Evolutionary conservation across 345 rosid species (phyloP).

Genomic region (Citrus cavaleriei): DNA sequence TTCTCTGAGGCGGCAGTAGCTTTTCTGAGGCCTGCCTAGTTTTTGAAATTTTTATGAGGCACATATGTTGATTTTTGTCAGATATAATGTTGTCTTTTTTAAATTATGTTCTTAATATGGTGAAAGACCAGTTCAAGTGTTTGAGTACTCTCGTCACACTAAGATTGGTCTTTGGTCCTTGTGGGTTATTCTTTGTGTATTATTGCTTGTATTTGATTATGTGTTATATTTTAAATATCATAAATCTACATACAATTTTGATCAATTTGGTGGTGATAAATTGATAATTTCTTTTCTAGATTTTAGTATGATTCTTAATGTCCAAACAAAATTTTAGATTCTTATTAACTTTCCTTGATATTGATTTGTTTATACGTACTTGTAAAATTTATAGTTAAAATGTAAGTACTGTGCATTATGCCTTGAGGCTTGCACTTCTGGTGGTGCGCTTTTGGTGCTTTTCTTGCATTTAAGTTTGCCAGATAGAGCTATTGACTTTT

Average conservation of each 20-base stretch:
- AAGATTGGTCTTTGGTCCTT: background rate
- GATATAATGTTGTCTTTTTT: background rate
- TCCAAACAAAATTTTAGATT: background rate
- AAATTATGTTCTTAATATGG: conserved; percentile 7
- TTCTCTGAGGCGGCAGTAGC: background rate
- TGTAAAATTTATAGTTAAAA: background rate
- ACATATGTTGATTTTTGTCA: background rate
- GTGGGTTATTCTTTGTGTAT: background rate
- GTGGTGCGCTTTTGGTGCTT: background rate
- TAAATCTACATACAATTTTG: background rate
- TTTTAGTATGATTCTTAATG: background rate
- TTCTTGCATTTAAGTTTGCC: background rate
- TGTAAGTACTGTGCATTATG: background rate
- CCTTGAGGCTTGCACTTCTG: background rate
- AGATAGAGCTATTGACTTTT: background rate
- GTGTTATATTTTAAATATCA: background rate
- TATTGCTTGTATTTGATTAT: background rate
- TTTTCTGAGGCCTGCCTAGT: background rate
- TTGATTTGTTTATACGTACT: background rate
- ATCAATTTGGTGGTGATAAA: background rate
- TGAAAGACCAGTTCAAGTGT: background rate
- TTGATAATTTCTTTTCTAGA: background rate
- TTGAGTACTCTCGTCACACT: background rate
- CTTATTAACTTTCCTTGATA: background rate
- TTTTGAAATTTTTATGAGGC: background rate